Percentiles rank a stretch among this genome's conserved stretches.
Conservation (phyloP, 2,329 filamentous ascomycete genomes). For the Cladosporium halotolerans region DNA sequence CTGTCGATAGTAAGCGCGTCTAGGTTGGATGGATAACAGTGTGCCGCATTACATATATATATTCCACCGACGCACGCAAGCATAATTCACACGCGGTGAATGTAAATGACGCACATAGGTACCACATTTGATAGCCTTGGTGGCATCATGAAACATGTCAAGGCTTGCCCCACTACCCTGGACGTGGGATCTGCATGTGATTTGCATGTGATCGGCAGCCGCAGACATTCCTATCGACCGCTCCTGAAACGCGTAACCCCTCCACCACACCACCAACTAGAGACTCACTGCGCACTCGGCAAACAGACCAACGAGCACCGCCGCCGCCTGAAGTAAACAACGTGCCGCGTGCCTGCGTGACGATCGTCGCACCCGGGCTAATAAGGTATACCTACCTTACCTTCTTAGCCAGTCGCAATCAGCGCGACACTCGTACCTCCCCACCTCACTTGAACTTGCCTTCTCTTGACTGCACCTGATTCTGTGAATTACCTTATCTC, state of each 20-base stretch:
- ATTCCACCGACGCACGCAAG: no score
- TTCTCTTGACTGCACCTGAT: not conserved
- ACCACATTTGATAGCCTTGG: no score
- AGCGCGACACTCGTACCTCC: not conserved
- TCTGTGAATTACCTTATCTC: not conserved
- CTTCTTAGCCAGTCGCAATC: slow-evolving; percentile 1
- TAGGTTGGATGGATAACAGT: no score
- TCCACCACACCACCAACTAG: not conserved
- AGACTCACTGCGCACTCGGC: not conserved
- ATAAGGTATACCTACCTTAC: not conserved
- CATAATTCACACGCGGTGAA: no score
- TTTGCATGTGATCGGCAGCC: slow-evolving; percentile 2
- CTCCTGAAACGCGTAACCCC: slow-evolving; percentile 4
- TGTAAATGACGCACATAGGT: no score
- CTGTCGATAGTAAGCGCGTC: not conserved
- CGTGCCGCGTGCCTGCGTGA: not conserved
- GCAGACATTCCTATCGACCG: slow-evolving; percentile 7
- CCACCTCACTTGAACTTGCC: no score
- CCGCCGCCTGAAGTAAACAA: not conserved
- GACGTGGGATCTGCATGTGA: slow-evolving; percentile 1
- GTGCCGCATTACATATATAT: no score
- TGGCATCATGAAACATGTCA: not conserved
- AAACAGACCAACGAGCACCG: no score
- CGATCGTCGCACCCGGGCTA: not conserved
- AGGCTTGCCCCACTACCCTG: not conserved